Conservation (phyloP, 768 basidiomycete genomes). For the Mycena chlorophos region DNA sequence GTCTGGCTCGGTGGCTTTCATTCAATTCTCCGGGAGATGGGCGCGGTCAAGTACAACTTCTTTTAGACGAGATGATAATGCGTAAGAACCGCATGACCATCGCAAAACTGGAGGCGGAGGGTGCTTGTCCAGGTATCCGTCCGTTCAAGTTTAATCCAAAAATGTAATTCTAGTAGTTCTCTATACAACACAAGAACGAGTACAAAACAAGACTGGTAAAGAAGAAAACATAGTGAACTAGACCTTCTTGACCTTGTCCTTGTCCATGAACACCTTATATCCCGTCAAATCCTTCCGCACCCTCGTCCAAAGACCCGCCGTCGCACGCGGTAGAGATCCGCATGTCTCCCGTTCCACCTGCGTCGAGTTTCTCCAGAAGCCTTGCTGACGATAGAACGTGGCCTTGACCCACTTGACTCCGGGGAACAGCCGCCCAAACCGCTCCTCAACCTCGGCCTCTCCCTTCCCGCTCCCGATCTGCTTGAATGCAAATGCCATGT, state of each 20-base stretch:
- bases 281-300: not conserved
- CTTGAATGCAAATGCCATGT: conserved; percentile 4
- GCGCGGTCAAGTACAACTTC: not conserved
- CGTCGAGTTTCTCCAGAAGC: not conserved
- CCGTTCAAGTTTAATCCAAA: not conserved
- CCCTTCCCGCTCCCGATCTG: not conserved
- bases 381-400: conserved; percentile 1
- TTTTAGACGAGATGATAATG: not conserved
- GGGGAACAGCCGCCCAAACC: not conserved
- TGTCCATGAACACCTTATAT: not conserved
- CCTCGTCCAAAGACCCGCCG: not conserved
- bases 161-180: not conserved
- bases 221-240: not conserved
- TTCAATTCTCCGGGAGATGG: too few relatives aligned
- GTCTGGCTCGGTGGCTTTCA: too few relatives aligned
- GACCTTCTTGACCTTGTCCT: not conserved
- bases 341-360: conserved; percentile 4
- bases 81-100: not conserved
- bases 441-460: not conserved
- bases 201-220: not conserved
- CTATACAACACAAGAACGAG: not conserved
- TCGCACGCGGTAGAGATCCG: not conserved
- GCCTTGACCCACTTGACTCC: not conserved
- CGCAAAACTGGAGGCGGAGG: not conserved
- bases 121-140: not conserved